These are phyloP conservation scores for Talaromyces borbonicus DNA, from an alignment of 495 filamentous ascomycete species.

Conservation along the genomic window DNA sequence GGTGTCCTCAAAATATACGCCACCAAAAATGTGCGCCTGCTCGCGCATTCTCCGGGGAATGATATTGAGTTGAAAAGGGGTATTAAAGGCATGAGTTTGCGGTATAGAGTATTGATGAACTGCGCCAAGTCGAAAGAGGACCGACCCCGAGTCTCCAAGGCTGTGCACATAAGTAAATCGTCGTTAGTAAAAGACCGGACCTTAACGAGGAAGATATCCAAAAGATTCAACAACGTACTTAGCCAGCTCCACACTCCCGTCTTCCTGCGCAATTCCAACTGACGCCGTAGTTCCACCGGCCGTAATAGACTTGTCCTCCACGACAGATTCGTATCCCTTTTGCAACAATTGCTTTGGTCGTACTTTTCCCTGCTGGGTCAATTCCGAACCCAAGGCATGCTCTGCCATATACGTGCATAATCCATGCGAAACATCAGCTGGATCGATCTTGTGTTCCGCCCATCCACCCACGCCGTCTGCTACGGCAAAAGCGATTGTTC, in stretches of 20 bases:
- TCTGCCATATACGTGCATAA: slow-evolving; percentile 85
- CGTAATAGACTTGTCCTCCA: slow-evolving; percentile 56
- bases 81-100: slow-evolving; percentile 97
- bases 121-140: slow-evolving; percentile 72
- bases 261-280: slow-evolving; percentile 57
- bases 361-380: slow-evolving; percentile 30
- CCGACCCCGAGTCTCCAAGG: slow-evolving; percentile 94
- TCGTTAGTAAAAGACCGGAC: not conserved
- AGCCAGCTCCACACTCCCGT: slow-evolving; percentile 73
- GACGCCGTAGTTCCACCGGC: slow-evolving; percentile 89
- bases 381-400: slow-evolving; percentile 49
- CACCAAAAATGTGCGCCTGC: slow-evolving; percentile 71
- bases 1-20: slow-evolving; percentile 66
- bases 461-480: slow-evolving; percentile 95
- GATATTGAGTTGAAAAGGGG: slow-evolving; percentile 86
- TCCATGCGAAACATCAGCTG: slow-evolving; percentile 91
- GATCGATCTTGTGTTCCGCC: slow-evolving; percentile 82
- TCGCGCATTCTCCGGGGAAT: slow-evolving; percentile 69
- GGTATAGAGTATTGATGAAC: slow-evolving; percentile 73
- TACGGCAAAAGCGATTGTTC: slow-evolving; percentile 63
- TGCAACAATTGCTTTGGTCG: slow-evolving; percentile 67
- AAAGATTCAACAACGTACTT: slow-evolving; percentile 45
- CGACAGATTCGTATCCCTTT: slow-evolving; percentile 69
- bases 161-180: slow-evolving; percentile 15
- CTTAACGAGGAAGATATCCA: slow-evolving; percentile 8